A percentile compares a stretch with the other conserved stretches of the same genome.
phyloP scores from a whole-genome alignment of 306 rosid genomes.

The Trifolium dubium region DNA sequence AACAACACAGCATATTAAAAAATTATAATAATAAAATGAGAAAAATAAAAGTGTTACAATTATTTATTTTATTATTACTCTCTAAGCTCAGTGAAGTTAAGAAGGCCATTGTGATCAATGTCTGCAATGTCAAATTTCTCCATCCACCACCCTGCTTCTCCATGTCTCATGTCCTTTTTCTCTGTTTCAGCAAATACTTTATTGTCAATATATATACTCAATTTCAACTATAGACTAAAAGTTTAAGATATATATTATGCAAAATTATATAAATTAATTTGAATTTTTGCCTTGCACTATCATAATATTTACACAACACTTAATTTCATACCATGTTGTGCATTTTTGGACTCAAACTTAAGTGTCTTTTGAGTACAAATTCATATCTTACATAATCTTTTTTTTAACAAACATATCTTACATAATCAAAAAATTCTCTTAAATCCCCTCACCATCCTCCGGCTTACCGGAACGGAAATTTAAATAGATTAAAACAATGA shows the following conservation, averaged over 20 bases:
- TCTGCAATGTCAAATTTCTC: conserved; percentile 67
- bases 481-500: not conserved
- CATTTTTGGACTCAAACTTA: too few species aligned
- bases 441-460: not conserved
- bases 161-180: conserved; percentile 56
- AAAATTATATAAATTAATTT: not conserved
- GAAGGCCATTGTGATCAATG: conserved; percentile 54
- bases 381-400: not conserved
- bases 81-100: conserved; percentile 67
- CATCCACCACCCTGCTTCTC: conserved; percentile 90
- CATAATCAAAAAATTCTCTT: not conserved
- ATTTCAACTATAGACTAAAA: not conserved
- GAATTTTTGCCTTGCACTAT: not conserved
- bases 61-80: conserved; percentile 47
- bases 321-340: too few species aligned
- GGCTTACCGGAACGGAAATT: not conserved
- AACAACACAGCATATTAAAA: not conserved
- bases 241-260: not conserved
- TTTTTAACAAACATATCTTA: too few species aligned
- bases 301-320: not conserved
- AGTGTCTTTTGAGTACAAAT: not conserved
- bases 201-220: not conserved
- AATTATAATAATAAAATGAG: not conserved
- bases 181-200: conserved; percentile 51
- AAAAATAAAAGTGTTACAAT: not conserved